Conservation (phyloP, 495 filamentous ascomycete genomes). For the Annulohypoxylon moriforme region DNA sequence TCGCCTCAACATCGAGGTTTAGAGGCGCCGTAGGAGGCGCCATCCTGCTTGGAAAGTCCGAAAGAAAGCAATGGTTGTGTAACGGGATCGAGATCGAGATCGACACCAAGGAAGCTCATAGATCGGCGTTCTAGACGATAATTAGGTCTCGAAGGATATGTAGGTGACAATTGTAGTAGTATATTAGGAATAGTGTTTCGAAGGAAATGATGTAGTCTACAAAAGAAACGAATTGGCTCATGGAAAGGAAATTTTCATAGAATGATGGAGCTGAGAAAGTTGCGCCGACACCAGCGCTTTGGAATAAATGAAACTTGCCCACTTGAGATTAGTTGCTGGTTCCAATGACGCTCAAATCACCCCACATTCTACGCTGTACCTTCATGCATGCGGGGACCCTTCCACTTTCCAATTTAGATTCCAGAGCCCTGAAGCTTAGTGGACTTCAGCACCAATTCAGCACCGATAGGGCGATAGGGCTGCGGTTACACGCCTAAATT, state of each 20-base stretch:
- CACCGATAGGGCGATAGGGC: conserved; percentile 25
- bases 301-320: conserved; percentile 29
- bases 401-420: neutral
- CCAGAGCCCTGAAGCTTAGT: neutral
- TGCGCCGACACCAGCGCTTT: conserved; percentile 21
- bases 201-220: conserved; percentile 1
- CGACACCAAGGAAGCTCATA: conserved; percentile 13
- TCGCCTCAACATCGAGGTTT: conserved; percentile 82
- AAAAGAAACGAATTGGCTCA: conserved; percentile 19
- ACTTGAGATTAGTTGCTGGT: conserved; percentile 10
- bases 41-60: conserved; percentile 57
- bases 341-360: conserved; percentile 27
- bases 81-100: conserved; percentile 5
- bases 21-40: conserved; percentile 73
- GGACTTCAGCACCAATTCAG: neutral
- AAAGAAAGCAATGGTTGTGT: conserved; percentile 7
- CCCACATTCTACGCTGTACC: conserved; percentile 22
- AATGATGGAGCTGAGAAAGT: conserved; percentile 27
- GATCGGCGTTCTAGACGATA: neutral
- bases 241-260: conserved; percentile 32
- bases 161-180: neutral
- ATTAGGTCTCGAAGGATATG: neutral
- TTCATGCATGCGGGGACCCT: conserved; percentile 34
- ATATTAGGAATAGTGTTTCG: neutral
- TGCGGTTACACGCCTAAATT: conserved; percentile 14